phyloP scores from a whole-genome alignment of 139 green algal species.

The Closterium sp. region DNA sequence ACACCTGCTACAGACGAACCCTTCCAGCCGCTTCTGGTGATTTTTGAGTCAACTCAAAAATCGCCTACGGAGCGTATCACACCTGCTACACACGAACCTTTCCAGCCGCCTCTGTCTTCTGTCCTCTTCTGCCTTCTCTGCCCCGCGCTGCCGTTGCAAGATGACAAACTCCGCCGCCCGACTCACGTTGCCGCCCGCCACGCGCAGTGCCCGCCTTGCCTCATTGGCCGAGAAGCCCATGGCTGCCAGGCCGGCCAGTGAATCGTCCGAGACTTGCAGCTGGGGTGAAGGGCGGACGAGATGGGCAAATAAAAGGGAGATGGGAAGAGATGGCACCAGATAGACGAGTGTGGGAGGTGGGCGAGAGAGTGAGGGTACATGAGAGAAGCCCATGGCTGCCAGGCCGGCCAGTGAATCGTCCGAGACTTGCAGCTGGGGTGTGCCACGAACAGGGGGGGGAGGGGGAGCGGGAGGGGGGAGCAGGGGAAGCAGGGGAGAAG shows the following conservation, averaged over 20 bases:
- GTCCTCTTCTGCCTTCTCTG: conserved; percentile 28
- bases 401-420: conserved; percentile 58
- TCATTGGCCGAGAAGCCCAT: conserved; percentile 67
- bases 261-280: conserved; percentile 62
- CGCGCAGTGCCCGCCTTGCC: conserved; percentile 55
- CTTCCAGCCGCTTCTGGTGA: no score
- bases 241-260: conserved; percentile 53
- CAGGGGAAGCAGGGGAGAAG: no score
- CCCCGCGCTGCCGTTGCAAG: conserved; percentile 13
- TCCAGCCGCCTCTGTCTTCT: conserved; percentile 17
- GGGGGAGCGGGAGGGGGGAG: no score
- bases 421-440: conserved; percentile 58
- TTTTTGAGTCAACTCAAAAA: not conserved
- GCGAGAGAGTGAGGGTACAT: no score
- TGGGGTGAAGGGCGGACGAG: no score
- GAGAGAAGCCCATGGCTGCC: conserved; percentile 64
- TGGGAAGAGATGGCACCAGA: no score
- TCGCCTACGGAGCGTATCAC: no score
- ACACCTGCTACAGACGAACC: no score
- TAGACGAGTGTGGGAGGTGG: not conserved
- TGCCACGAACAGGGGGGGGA: not conserved
- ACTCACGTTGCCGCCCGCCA: conserved; percentile 55
- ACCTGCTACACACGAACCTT: not conserved
- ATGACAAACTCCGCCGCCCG: conserved; percentile 59
- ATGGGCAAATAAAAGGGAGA: no score